These are phyloP conservation scores for Coprinellus micaceus DNA, from an alignment of 768 basidiomycete species.

Conservation along the genomic window DNA sequence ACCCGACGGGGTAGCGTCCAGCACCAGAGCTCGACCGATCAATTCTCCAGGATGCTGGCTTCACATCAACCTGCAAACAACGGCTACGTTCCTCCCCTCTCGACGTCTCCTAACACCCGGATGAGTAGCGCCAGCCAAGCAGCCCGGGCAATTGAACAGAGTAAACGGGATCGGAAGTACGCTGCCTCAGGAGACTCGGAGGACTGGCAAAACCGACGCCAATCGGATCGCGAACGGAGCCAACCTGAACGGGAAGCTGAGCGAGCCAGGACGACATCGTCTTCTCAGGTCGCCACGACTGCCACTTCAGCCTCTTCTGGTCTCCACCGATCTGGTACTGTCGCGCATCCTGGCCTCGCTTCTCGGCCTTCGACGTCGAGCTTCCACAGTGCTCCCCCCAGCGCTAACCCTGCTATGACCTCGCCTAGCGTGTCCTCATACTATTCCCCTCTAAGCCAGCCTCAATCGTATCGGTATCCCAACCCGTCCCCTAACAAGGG, in stretches of 20 bases:
- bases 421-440: neutral
- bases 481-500: too few relatives aligned
- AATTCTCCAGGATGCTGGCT: constrained; percentile 11
- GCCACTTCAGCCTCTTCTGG: neutral
- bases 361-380: neutral
- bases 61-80: constrained; percentile 2
- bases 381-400: neutral
- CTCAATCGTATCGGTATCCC: constrained; percentile 6
- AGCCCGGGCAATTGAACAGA: constrained; percentile 49
- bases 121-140: constrained; percentile 43
- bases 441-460: neutral
- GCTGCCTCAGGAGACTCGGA: too few relatives aligned
- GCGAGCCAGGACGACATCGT: neutral
- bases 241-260: constrained; percentile 15
- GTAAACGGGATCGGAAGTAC: constrained; percentile 25
- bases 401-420: neutral
- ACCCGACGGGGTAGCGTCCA: neutral
- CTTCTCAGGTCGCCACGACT: neutral
- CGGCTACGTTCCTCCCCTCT: neutral
- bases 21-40: constrained; percentile 10
- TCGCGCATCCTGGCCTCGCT: neutral
- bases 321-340: neutral
- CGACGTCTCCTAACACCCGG: constrained; percentile 7
- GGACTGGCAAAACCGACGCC: constrained; percentile 26
- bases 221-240: constrained; percentile 21